These are phyloP conservation scores for Shiraia bambusicola DNA, from an alignment of 2,329 filamentous ascomycete species.

Conservation along the genomic window DNA sequence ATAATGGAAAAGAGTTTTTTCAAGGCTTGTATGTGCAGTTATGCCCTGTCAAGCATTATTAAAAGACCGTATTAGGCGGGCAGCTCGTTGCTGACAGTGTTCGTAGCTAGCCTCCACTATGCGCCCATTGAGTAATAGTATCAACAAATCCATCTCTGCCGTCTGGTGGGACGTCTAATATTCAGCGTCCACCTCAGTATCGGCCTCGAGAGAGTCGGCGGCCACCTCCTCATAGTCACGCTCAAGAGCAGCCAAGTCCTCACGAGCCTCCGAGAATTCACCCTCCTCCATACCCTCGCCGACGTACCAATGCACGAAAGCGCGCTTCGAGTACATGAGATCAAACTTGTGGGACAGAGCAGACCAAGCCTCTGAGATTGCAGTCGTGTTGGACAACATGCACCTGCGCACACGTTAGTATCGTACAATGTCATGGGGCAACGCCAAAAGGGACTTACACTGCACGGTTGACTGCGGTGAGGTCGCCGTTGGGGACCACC, in stretches of 20 bases:
- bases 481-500: constrained; percentile 93
- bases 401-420: constrained; percentile 48
- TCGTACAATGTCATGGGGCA: no score
- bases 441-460: constrained; percentile 52
- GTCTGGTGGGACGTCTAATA: constrained; percentile 61
- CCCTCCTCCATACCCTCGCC: constrained; percentile 99
- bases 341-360: constrained; percentile 98
- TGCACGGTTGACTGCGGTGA: constrained; percentile 96
- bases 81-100: no score
- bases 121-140: no score
- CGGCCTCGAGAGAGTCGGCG: constrained; percentile 85
- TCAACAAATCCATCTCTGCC: no score
- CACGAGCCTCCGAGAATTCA: constrained; percentile 98
- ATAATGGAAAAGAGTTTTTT: no score
- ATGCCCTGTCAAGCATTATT: no score
- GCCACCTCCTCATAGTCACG: constrained; percentile 99
- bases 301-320: constrained; percentile 99
- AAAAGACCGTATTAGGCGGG: no score
- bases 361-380: constrained; percentile 97
- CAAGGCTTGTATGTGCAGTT: no score
- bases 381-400: constrained; percentile 99
- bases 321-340: constrained; percentile 99
- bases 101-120: no score
- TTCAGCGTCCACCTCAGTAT: constrained; percentile 83
- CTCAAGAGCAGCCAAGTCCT: constrained; percentile 96